Percentiles rank a stretch among this genome's conserved stretches.
phyloP scores from a whole-genome alignment of 1,284 basidiomycete species.

The Rhodotorula sp. region DNA sequence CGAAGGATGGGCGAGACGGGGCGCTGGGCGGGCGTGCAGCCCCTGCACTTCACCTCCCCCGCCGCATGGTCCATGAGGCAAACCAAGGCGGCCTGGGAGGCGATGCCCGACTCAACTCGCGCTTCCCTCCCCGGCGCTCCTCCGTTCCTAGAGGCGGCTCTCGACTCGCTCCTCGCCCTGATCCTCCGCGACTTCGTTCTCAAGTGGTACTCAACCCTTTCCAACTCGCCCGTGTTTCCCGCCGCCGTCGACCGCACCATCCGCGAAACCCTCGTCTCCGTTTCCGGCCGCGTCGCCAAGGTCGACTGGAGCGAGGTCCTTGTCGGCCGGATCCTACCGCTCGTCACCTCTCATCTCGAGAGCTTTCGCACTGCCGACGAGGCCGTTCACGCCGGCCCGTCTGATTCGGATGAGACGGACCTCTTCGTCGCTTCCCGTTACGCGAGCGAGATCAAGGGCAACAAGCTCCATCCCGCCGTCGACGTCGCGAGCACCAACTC shows the following conservation, averaged over 20 bases:
- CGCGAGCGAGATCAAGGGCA: conserved; percentile 50
- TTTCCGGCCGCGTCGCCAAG: conserved; percentile 61
- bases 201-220: conserved; percentile 80
- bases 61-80: conserved; percentile 87
- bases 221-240: conserved; percentile 82
- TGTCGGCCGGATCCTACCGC: conserved; percentile 80
- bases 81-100: conserved; percentile 75
- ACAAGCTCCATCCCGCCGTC: conserved; percentile 72
- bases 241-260: conserved; percentile 75
- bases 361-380: conserved; percentile 84
- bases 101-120: conserved; percentile 55
- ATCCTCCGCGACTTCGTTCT: conserved; percentile 79
- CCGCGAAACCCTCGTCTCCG: conserved; percentile 64
- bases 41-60: conserved; percentile 69
- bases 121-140: conserved; percentile 55
- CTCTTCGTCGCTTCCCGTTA: conserved; percentile 78
- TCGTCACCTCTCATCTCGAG: conserved; percentile 82
- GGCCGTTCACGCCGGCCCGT: conserved; percentile 41
- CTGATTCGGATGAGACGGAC: conserved; percentile 80
- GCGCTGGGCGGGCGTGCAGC: conserved; percentile 5
- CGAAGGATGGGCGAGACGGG: neutral
- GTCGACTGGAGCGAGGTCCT: conserved; percentile 76
- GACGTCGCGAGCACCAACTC: conserved; percentile 84
- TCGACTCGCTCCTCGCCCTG: conserved; percentile 76
- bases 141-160: conserved; percentile 63